Evolutionary conservation across 352 stramenopile genomes (phyloP), one percentile per base, ranked within the genome.

Genomic region (Aphanomyces cochlioides): DNA sequence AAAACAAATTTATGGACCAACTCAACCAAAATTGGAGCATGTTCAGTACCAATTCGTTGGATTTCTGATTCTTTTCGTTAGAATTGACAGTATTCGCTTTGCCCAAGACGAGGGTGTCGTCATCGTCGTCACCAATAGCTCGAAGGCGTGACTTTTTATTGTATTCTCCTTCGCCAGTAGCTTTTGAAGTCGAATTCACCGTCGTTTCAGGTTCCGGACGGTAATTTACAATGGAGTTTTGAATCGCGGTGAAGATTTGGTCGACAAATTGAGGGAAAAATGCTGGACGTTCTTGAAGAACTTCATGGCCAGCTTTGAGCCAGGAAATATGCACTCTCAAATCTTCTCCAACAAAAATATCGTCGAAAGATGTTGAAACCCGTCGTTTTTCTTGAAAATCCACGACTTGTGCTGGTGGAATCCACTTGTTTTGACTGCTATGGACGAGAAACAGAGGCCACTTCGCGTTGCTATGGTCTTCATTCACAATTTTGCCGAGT

Each of bases 251-350:
- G 5, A 67, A 36, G 13, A 74, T 4, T n/a, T 67, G 28, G 40
- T 58, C 72, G 40, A 91, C 77, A 10, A 92, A 76, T 7, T 86
- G 75, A 48, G 82, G 77, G 39, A 90, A 72, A 66, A 84, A 92
- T 1, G 61, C 61, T 4, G 75, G 7, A 3, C 84, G 79, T 66
- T 93, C 85, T 69, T 93, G 84, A 5, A 88, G 43, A 7, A 92
- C 5, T 48, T 93, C 83, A 61, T 93, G 82, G 0, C 85, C 85
- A 50, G 81, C 81, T 72, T 92, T 92, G 59, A 93, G 79, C 85
- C 85, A 93, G 21, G 83, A 79, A 0, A 88, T 65, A 50, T 89
- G 79, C 37, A 88, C 34, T 13, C 28, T 38, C 3, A 6, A 15
- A 37, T 56, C 47, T 5, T 15, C 0, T 7, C 4, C n/a, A 19